Base-by-base conservation (phyloP, 176 grass and related monocot genomes). In the Lolium perenne region DNA sequence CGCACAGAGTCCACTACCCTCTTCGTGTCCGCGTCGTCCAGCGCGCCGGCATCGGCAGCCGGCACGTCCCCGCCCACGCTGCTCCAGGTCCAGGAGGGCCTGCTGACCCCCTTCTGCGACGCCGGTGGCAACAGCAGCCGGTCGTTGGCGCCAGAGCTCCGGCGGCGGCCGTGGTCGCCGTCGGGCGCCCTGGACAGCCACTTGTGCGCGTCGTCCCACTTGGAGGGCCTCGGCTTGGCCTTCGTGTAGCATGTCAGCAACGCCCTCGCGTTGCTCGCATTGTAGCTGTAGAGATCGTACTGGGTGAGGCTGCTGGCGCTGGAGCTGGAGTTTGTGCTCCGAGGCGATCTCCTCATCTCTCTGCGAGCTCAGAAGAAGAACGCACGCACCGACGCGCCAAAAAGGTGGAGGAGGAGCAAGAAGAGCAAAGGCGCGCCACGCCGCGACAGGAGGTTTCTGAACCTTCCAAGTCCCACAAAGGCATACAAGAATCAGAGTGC, bases 181-280 rank as follows among this genome's bases (percentile, higher is more conserved):
- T 56, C 82, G 10, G 85, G 81, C 10, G 92, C 47, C 2, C 89
- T 87, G 17, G 81, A 87, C 8, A 95, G 91, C 95, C 93, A 95
- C 71, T 94, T 91, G 87, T 95, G 95, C 2, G 93, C 95, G 59
- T 95, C 93, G 71, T 98, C 95, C 95, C 93, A 98, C 83, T 98
- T 98, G 48, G 95, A 95, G 51, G 95, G 93, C 29, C 87, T 80
- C 56, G 91, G 93, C 85, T 90, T 95, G 61, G 84, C 46, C 73
- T 84, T 91, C 3, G 89, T 47, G 38, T 86, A 76, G 78, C 89
- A 88, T 40, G 65, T 68, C 18, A 89, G 90, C 58, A 83, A 8
- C 6, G 74, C 68, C 25, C 65, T 69, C 70, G 58, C 71, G 76
- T 41, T 16, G 41, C 82, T 73, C 67, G 66, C 91, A 5, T 25